Conservation (phyloP, 768 basidiomycete genomes). For the Vararia minispora region DNA sequence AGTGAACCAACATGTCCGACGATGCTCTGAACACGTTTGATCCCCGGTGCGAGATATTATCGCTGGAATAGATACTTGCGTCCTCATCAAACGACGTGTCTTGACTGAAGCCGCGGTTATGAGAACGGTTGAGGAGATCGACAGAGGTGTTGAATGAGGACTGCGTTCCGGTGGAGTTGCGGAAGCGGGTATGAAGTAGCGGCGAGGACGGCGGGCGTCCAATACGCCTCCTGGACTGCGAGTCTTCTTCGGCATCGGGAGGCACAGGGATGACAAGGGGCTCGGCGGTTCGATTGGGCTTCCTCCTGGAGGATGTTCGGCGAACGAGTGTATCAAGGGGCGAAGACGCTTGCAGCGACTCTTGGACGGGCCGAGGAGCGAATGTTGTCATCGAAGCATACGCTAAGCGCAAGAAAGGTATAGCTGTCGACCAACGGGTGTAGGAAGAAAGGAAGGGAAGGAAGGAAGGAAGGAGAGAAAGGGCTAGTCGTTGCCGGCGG, state of each 20-base stretch:
- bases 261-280: no score
- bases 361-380: constrained; percentile 10
- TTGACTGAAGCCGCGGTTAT: constrained; percentile 7
- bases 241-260: constrained; percentile 7
- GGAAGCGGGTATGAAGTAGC: constrained; percentile 37
- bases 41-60: constrained; percentile 13
- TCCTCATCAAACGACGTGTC: constrained; percentile 22
- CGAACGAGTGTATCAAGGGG: constrained; percentile 50
- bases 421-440: no score
- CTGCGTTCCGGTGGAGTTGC: constrained; percentile 27
- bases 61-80: constrained; percentile 32
- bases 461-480: no score
- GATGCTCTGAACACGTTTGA: no score
- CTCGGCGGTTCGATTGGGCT: no score
- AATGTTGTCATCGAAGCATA: constrained; percentile 9
- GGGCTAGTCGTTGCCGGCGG: no score
- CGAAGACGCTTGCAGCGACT: constrained; percentile 31
- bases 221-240: constrained; percentile 6
- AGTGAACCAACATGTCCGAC: no score
- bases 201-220: constrained; percentile 29
- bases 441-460: no score
- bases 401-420: neutral
- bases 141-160: constrained; percentile 18
- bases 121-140: constrained; percentile 7
- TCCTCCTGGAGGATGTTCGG: constrained; percentile 37